Evolutionary conservation across 108 stramenopile genomes (phyloP), one percentile per base, ranked within the genome.

Genomic region (Skeletonema costatum): DNA sequence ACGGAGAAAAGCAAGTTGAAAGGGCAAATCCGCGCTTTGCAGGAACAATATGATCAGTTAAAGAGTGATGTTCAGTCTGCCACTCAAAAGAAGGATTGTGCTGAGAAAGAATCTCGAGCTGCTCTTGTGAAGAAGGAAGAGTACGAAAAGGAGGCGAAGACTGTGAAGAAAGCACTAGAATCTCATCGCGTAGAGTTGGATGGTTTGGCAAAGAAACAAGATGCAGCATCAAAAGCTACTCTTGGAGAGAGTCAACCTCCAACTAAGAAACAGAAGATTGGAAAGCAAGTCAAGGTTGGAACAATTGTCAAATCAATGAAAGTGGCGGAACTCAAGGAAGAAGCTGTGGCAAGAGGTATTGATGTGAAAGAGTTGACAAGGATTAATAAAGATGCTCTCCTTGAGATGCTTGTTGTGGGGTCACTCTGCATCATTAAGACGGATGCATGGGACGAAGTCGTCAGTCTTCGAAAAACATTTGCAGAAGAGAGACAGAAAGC

Each of bases 261-360:
- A n/a, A n/a, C 44, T 3, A 65, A 73, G 65, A 73, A 73, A 32
- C 41, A 17, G 8, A 73, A 66, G 16, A 65, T 17, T 32, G 21
- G 64, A 7, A 74, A 67, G 17, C 33, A 48, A 67, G 67, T 10
- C 14, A 29, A 17, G 64, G 17, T 9, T 68, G 53, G 66, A 31
- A 66, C 30, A 32, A 30, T 68, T 32, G 41, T 60, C 11, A 42
- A 38, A 32, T 74, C 53, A 3, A 68, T 46, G 65, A 60, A 61
- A 41, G 64, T 66, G 11, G 38, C 73, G 16, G 58, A 74, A 9
- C 30, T 73, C 14, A 60, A 39, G 17, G 51, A 19, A 16, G 75
- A 75, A 60, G 75, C 69, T 33, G 13, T 60, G 1, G 75, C 58
- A n/a, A 59, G 75, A 60, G 68, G 69, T 7, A 61, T 70, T 5